Percentiles rank a stretch among this genome's conserved stretches.
Conservation (phyloP, 441 rosid genomes). For the Macaranga tanarius region DNA sequence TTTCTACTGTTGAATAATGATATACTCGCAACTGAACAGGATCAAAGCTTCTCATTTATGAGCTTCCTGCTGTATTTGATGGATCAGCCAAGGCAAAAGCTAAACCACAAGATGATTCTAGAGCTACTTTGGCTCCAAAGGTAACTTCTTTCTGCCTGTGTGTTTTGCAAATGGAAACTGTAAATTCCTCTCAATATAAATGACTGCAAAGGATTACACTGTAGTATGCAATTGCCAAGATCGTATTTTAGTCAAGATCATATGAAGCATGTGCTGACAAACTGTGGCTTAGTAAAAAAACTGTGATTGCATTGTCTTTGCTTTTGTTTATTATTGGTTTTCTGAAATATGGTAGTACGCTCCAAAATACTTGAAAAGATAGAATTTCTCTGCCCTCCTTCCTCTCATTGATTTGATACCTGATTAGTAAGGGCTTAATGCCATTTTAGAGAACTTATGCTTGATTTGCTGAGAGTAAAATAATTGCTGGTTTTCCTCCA, state of each 20-base stretch:
- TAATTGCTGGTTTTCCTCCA: not conserved
- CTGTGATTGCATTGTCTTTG: not conserved
- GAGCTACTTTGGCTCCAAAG: constrained; percentile 90
- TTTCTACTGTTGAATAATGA: constrained; percentile 6
- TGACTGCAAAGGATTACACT: no score
- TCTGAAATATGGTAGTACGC: not conserved
- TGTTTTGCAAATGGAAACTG: no score
- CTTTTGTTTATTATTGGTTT: not conserved
- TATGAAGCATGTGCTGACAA: no score
- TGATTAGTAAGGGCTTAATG: no score
- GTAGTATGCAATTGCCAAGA: no score
- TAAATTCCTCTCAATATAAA: no score
- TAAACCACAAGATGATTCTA: constrained; percentile 76
- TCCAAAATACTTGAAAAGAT: not conserved
- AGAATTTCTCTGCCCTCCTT: not conserved
- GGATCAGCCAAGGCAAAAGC: constrained; percentile 77
- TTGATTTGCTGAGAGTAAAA: not conserved
- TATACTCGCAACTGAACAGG: constrained; percentile 42
- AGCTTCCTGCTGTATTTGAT: constrained; percentile 73
- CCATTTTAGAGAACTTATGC: not conserved
- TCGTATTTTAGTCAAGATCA: no score
- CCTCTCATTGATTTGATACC: not conserved
- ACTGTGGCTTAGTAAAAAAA: not conserved
- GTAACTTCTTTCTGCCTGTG: constrained; percentile 27
- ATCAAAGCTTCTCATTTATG: constrained; percentile 67